Conservation (phyloP, 176 grass and related monocot genomes). For the Phoenix roebelenii region DNA sequence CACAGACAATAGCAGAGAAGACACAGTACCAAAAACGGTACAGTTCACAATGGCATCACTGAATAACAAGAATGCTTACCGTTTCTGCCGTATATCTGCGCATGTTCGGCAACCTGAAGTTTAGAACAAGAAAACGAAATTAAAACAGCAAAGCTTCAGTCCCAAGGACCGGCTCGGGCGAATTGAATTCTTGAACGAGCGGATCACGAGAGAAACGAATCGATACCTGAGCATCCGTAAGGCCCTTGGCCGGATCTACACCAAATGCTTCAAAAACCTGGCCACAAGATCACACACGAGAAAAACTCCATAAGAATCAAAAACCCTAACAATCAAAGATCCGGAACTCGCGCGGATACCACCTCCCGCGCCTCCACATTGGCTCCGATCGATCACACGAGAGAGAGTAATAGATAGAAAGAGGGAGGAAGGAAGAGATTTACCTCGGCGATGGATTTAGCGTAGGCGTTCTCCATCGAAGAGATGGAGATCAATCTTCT, state of each 20-base stretch:
- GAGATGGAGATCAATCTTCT: constrained; percentile 10
- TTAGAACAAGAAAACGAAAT: constrained; percentile 34
- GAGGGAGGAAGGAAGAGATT: not conserved
- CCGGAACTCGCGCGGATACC: no score
- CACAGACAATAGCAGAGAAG: no score
- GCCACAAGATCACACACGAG: not conserved
- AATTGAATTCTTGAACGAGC: not conserved
- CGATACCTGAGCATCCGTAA: constrained; percentile 74
- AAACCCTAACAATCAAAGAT: no score
- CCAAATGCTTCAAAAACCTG: constrained; percentile 83
- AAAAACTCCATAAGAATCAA: no score
- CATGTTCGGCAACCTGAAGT: constrained; percentile 61
- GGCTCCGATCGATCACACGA: no score
- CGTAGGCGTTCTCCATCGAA: constrained; percentile 79
- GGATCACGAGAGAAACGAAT: constrained; percentile 13
- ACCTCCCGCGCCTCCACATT: no score
- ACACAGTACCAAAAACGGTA: no score
- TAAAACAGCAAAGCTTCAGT: not conserved
- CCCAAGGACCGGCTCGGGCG: not conserved
- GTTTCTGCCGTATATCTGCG: constrained; percentile 65
- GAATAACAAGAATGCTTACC: constrained; percentile 25
- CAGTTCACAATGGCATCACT: no score
- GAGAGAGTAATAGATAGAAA: no score
- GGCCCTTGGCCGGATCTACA: constrained; percentile 77
- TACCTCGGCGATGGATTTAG: constrained; percentile 87